Conservation (phyloP, 768 basidiomycete species). For the Hygrocybe coccinea region DNA sequence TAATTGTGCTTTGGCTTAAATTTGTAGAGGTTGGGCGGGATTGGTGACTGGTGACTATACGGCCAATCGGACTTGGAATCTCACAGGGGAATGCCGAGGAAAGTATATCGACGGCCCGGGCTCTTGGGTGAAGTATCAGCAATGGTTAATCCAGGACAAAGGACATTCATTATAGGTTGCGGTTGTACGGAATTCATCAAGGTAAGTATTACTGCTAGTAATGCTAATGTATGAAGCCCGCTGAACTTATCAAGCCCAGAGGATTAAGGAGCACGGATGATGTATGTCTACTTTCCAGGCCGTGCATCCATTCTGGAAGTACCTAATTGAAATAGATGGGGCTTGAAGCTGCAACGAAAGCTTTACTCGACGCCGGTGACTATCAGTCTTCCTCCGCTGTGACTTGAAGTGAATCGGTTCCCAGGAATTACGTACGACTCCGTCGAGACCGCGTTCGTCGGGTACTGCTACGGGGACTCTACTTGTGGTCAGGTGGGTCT, state of each 20-base stretch:
- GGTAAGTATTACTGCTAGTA: slow-evolving; percentile 32
- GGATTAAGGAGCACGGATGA: slow-evolving; percentile 66
- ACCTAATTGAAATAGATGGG: slow-evolving; percentile 55
- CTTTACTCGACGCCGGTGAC: slow-evolving; percentile 75
- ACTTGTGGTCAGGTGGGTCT: slow-evolving; percentile 62
- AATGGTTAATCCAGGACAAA: slow-evolving; percentile 29
- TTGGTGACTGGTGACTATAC: neutral
- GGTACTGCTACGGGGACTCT: slow-evolving; percentile 77
- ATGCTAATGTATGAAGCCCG: neutral
- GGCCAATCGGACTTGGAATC: neutral
- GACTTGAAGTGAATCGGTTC: neutral
- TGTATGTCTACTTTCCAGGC: slow-evolving; percentile 34
- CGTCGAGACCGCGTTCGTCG: slow-evolving; percentile 68
- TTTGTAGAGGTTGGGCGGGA: too few species aligned
- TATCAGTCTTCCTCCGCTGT: slow-evolving; percentile 1
- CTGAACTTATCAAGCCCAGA: slow-evolving; percentile 47
- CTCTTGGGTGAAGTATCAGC: too few species aligned
- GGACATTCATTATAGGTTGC: slow-evolving; percentile 64
- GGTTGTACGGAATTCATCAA: slow-evolving; percentile 79
- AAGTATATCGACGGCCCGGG: too few species aligned
- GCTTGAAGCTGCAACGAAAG: slow-evolving; percentile 81
- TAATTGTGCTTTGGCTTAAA: too few species aligned
- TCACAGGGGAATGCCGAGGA: neutral
- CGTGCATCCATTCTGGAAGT: neutral
- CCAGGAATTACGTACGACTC: slow-evolving; percentile 79